Evolutionary conservation across 495 filamentous ascomycete genomes (phyloP), one percentile per base, ranked within the genome.

Genomic region (Usnea hakonensis): DNA sequence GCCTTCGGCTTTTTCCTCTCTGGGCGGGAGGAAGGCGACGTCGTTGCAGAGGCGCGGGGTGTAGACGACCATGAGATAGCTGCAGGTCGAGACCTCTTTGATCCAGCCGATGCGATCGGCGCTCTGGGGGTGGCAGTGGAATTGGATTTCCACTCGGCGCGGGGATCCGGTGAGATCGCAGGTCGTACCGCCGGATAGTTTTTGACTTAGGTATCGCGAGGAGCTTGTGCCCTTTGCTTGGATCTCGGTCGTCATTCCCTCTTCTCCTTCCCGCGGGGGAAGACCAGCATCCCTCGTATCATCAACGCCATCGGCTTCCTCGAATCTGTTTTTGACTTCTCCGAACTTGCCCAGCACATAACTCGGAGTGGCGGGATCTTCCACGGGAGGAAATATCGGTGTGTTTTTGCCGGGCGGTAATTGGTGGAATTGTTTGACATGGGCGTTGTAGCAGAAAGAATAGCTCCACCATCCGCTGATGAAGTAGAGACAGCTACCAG

Each of bases 391-490:
- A 62, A 87, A 87, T 21, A 81, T 79, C 5, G 90, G 85, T 1
- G 84, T 81, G 7, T 86, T 35, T 69, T 80, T 74, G 62, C 83
- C 76, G 56, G 83, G 74, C 0, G 91, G 83, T 57, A 91, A 76
- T 57, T 89, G 89, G 75, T 97, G 94, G 74, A 96, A 98, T 71
- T 98, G 94, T 65, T 88, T 89, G 37, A 98, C 86, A 59, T 89
- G 84, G 48, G 83, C 79, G 69, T 89, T 88, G 76, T 97, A 96
- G 77, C 94, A 98, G 76, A 96, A 97, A 37, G 84, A 87, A 72
- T 98, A 98, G 59, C 87, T 91, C 94, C 94, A 98, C 94, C 94
- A 98, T 5, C 93, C 94, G 1, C 83, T 87, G 52, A 90, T 80
- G 73, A 88, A 96, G 75, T 95, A 96, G 65, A 98, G 81, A 76